Base-by-base conservation (phyloP, 2,329 filamentous ascomycete species). In the Proliferodiscus dingleyae region DNA sequence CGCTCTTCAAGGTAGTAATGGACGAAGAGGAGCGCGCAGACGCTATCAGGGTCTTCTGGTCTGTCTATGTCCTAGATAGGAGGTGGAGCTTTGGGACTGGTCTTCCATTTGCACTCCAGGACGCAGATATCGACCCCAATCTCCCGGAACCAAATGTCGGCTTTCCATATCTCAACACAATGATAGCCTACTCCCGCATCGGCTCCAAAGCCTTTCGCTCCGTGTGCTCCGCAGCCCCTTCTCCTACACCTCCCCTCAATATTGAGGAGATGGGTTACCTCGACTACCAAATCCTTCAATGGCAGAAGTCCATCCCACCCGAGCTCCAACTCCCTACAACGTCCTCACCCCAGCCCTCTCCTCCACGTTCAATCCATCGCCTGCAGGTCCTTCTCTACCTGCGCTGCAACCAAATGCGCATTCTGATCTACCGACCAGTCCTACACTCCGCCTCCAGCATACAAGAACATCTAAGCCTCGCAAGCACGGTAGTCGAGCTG, bases 81-180 rank as follows among this genome's bases (percentile, higher is more conserved):
- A 76, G 89, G 41, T 95, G 89, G 89, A 89, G 85, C 52, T 88
- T 95, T 56, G 87, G 85, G n/a, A 90, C 87, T 0, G 89, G 89
- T 0, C 75, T 95, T 64, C 89, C 89, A 0, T 95, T 89, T 67
- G 83, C 87, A 2, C 72, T 95, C 28, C 85, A 91, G 54, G 89
- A 95, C 59, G 78, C 86, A 13, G 89, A 95, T 61, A 87, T 95
- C 49, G 89, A 95, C 59, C 80, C 83, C 0, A 77, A 78, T 41
- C 68, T 96, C 18, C 88, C 87, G 2, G 82, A 86, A 58, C 89
- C 89, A 22, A 57, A 58, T 42, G 33, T 52, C 9, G 41, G 38
- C 13, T 45, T 54, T 21, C 87, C 85, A 0, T 95, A 91, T 59
- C 71, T 95, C 1, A 81, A 82, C 28, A 83, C 85, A 37, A 95